phyloP scores from a whole-genome alignment of 108 stramenopile species.

The Ochromonas danica region DNA sequence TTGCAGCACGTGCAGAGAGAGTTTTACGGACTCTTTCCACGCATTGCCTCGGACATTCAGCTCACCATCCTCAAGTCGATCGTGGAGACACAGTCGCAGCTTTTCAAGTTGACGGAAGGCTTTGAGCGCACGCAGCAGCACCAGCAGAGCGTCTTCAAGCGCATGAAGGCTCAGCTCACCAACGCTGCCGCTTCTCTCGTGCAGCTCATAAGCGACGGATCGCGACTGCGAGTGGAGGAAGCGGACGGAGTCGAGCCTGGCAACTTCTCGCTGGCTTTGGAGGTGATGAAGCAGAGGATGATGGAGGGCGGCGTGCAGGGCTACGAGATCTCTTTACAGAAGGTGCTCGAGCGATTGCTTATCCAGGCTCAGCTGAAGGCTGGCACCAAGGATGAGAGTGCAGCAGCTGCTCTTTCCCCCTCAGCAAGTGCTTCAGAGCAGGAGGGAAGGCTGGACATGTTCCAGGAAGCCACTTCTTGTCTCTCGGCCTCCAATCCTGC shows the following conservation, averaged over 20 bases:
- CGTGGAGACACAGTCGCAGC: background rate
- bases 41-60: background rate
- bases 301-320: background rate
- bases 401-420: background rate
- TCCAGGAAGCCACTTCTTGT: background rate
- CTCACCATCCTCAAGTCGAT: background rate
- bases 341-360: conserved; percentile 3
- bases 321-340: background rate
- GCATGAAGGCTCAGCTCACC: conserved; percentile 7
- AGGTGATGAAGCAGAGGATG: background rate
- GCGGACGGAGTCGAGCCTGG: background rate
- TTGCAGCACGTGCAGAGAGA: conserved; percentile 10
- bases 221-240: background rate
- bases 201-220: background rate
- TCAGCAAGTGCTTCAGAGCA: background rate
- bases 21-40: background rate
- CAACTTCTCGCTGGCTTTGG: background rate
- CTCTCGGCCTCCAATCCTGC: conserved; percentile 6
- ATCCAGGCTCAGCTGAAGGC: conserved; percentile 1
- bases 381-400: background rate
- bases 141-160: background rate
- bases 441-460: conserved; percentile 5
- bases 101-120: conserved; percentile 5
- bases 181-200: conserved; percentile 1
- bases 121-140: background rate